Evolutionary conservation across 768 basidiomycete genomes (phyloP).

Genomic region (Leccinellum albellum): DNA sequence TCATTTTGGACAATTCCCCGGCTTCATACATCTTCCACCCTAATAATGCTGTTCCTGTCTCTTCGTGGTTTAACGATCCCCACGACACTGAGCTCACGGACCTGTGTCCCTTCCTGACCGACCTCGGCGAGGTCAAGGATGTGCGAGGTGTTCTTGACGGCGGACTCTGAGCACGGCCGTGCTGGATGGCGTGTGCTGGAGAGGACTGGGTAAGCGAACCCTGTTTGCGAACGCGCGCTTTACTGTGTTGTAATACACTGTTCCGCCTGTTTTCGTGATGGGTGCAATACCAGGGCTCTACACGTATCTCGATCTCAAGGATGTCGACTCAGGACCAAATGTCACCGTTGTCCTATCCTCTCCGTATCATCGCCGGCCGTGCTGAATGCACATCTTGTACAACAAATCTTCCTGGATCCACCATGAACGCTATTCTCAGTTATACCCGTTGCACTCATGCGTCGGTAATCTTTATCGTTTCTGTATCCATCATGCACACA

Average conservation of each 20-base stretch:
- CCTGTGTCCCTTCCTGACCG: constrained; percentile 89
- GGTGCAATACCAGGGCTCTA: constrained; percentile 28
- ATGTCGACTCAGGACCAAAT: constrained; percentile 1
- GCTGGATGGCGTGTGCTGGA: constrained; percentile 18
- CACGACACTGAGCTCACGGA: constrained; percentile 98
- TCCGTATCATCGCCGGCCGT: constrained; percentile 6
- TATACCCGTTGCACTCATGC: constrained; percentile 29
- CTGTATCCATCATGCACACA: constrained; percentile 33
- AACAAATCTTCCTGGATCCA: constrained; percentile 12
- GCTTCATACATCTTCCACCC: constrained; percentile 99
- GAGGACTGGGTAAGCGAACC: constrained; percentile 14
- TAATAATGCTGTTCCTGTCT: constrained; percentile 98
- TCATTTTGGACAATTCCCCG: constrained; percentile 98
- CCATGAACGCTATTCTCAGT: constrained; percentile 12
- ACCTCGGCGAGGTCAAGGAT: constrained; percentile 81
- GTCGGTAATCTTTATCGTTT: constrained; percentile 30
- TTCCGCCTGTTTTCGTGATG: constrained; percentile 26
- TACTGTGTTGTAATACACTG: constrained; percentile 29
- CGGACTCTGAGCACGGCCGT: constrained; percentile 49
- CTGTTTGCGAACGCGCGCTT: constrained; percentile 21
- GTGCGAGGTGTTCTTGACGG: constrained; percentile 90
- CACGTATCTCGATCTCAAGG: constrained; percentile 16
- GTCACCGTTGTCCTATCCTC: background rate
- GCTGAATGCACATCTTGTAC: constrained; percentile 23
- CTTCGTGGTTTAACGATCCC: constrained; percentile 99